A percentile compares a stretch with the other conserved stretches of the same genome.
Conservation (phyloP, 2,329 filamentous ascomycete genomes). For the Aciculosporium take region DNA sequence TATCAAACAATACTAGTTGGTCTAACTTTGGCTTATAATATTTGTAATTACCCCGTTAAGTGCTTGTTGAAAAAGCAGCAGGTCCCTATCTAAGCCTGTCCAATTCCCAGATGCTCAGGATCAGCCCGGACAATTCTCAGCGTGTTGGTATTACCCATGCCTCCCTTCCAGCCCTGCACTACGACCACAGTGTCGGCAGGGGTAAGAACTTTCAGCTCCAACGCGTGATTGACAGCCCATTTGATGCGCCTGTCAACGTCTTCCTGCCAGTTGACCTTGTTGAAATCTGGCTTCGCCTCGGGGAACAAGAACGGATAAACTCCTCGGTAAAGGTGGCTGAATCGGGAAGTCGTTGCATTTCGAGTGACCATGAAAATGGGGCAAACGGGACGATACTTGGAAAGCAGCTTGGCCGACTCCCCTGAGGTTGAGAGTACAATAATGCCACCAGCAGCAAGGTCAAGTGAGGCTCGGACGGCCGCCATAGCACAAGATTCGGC, state of each 20-base stretch:
- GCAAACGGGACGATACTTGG: conserved; percentile 97
- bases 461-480: conserved; percentile 85
- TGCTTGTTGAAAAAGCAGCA: not conserved
- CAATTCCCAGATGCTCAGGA: conserved; percentile 42
- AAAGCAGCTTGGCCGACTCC: conserved; percentile 83
- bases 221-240: conserved; percentile 83
- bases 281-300: conserved; percentile 89
- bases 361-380: conserved; percentile 99
- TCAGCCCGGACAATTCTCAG: conserved; percentile 49
- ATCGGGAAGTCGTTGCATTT: conserved; percentile 69
- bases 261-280: conserved; percentile 89
- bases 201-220: conserved; percentile 64
- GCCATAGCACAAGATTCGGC: conserved; percentile 95
- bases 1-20: not conserved
- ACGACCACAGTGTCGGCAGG: conserved; percentile 65
- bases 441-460: conserved; percentile 92
- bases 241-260: conserved; percentile 95
- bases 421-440: conserved; percentile 92
- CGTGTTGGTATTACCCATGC: conserved; percentile 86
- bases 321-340: conserved; percentile 89
- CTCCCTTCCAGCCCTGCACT: conserved; percentile 83
- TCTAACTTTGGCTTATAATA: not conserved
- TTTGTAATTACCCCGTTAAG: not conserved
- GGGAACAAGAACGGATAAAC: conserved; percentile 96
- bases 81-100: conserved; percentile 19